phyloP scores from a whole-genome alignment of 768 basidiomycete species.

The Leccinum disarticulatum region DNA sequence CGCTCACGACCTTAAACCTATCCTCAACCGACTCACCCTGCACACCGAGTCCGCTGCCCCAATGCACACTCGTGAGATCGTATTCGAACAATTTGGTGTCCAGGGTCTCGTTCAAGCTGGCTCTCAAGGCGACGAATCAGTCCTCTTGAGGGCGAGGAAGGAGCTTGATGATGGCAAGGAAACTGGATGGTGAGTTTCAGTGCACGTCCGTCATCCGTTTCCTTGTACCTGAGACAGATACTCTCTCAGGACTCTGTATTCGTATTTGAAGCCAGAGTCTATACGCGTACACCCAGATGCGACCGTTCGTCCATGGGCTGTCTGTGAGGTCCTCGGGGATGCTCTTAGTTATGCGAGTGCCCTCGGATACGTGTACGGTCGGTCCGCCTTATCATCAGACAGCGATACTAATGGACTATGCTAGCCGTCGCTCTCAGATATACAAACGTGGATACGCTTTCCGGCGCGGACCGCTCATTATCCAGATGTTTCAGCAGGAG shows the following conservation, averaged over 20 bases:
- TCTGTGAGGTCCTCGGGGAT: constrained; percentile 75
- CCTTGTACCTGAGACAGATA: not conserved
- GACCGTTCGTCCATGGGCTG: constrained; percentile 84
- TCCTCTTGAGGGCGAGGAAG: constrained; percentile 70
- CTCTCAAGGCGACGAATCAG: constrained; percentile 55
- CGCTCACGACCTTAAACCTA: constrained; percentile 67
- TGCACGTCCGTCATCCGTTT: not conserved
- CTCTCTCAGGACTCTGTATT: constrained; percentile 63
- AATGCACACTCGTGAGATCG: constrained; percentile 73
- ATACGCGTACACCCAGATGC: constrained; percentile 81
- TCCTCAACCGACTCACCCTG: constrained; percentile 79
- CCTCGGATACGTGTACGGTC: constrained; percentile 67
- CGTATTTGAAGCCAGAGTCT: constrained; percentile 83
- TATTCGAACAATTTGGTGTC: constrained; percentile 79
- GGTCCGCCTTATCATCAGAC: not conserved
- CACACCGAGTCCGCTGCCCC: constrained; percentile 74
- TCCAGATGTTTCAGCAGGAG: constrained; percentile 86
- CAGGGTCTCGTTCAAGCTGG: constrained; percentile 54
- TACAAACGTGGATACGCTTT: constrained; percentile 83
- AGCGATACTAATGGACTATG: constrained; percentile 5
- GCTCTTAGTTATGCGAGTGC: constrained; percentile 79
- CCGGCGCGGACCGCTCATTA: constrained; percentile 64
- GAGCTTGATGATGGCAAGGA: constrained; percentile 58
- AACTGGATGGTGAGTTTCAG: constrained; percentile 56
- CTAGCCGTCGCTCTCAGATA: constrained; percentile 67